These are phyloP conservation scores for Gardenia jasminoides DNA, from an alignment of 257 asterid genomes.

Conservation along the genomic window DNA sequence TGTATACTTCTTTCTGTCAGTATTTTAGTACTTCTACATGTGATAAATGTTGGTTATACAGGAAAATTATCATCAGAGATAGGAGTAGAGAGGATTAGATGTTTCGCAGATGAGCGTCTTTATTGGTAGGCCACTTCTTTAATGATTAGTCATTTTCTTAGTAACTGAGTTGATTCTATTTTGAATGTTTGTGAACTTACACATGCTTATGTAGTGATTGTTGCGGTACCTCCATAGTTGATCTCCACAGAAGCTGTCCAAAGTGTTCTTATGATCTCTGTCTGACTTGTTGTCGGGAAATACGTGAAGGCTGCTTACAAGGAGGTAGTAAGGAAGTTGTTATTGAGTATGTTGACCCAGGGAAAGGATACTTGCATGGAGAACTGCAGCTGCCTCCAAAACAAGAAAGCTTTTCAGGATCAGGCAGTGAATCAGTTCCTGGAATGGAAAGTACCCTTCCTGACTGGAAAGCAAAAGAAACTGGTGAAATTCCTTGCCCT, in stretches of 20 bases:
- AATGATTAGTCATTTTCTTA: neutral
- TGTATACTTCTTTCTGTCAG: neutral
- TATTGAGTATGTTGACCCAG: slow-evolving; percentile 20
- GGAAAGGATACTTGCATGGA: slow-evolving; percentile 33
- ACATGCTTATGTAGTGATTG: slow-evolving; percentile 42
- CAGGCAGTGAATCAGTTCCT: slow-evolving; percentile 11
- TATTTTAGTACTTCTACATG: neutral
- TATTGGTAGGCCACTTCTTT: slow-evolving; percentile 40
- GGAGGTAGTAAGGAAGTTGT: slow-evolving; percentile 27
- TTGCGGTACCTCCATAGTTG: slow-evolving; percentile 61
- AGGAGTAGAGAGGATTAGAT: slow-evolving; percentile 28
- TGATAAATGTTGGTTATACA: slow-evolving; percentile 24
- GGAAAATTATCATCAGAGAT: slow-evolving; percentile 37
- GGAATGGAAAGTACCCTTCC: slow-evolving; percentile 28
- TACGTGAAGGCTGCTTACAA: slow-evolving; percentile 48
- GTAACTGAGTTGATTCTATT: neutral
- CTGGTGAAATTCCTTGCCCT: slow-evolving; percentile 59
- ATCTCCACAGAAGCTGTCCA: slow-evolving; percentile 62
- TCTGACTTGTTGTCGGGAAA: slow-evolving; percentile 55
- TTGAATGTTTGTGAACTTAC: neutral
- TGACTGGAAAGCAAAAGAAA: slow-evolving; percentile 41
- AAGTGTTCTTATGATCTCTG: slow-evolving; percentile 64
- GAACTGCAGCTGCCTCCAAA: neutral
- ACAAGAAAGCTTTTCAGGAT: neutral
- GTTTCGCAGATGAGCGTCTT: slow-evolving; percentile 41